A percentile compares a stretch with the other conserved stretches of the same genome.
These are phyloP conservation scores for Microbotryum scabiosae DNA, from an alignment of 1,284 basidiomycete genomes.

Conservation along the genomic window DNA sequence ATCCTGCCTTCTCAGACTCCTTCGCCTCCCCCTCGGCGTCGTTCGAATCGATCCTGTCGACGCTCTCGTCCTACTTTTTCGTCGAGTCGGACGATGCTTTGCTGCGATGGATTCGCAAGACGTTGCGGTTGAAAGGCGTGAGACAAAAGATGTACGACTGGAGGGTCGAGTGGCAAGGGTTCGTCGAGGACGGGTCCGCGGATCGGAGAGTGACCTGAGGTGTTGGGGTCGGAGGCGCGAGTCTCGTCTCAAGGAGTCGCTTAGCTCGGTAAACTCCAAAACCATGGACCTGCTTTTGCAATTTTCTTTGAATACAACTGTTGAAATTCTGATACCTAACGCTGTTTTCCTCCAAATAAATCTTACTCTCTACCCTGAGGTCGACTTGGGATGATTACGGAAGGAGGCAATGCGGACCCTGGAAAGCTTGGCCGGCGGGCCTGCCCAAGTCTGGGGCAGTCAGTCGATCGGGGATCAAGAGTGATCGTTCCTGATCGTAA, in stretches of 20 bases:
- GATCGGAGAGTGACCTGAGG: conserved; percentile 14
- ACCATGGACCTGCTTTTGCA: too few relatives aligned
- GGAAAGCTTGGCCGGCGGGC: too few relatives aligned
- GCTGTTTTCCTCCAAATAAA: too few relatives aligned
- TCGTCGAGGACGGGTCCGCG: conserved; percentile 52
- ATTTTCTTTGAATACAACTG: too few relatives aligned
- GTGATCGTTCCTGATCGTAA: too few relatives aligned
- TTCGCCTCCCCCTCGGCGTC: conserved; percentile 65
- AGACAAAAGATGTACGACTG: conserved; percentile 59
- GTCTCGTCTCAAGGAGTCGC: background rate
- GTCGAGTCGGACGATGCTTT: conserved; percentile 76
- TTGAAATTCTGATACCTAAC: too few relatives aligned
- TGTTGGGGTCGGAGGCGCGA: background rate
- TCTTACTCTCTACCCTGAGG: too few relatives aligned
- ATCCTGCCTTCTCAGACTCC: conserved; percentile 49
- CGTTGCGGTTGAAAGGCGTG: conserved; percentile 46
- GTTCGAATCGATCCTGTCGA: conserved; percentile 80
- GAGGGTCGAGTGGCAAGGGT: conserved; percentile 61
- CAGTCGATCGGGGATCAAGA: too few relatives aligned
- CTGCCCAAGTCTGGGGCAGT: too few relatives aligned
- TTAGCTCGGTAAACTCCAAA: too few relatives aligned
- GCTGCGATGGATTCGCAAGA: conserved; percentile 67
- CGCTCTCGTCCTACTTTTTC: conserved; percentile 83
- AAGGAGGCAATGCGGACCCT: too few relatives aligned
- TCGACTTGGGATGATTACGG: too few relatives aligned